Evolutionary conservation across 73 alveolate genomes (phyloP).

Genomic region (Paramecium caudatum): DNA sequence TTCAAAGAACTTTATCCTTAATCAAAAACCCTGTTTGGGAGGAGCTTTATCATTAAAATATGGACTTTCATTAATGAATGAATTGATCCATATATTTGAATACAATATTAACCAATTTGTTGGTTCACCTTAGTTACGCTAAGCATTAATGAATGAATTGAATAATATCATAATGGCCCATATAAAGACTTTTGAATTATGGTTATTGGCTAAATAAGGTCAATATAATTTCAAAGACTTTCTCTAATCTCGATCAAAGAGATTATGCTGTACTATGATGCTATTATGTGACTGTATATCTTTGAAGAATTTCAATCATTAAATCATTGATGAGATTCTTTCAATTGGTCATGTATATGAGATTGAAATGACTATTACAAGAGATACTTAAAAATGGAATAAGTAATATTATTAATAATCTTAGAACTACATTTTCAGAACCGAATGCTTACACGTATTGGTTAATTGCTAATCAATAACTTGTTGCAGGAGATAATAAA

Average conservation of each 20-base stretch:
- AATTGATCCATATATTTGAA: conserved; percentile 73
- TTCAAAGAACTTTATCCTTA: not conserved
- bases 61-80: conserved; percentile 78
- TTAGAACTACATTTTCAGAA: conserved; percentile 49
- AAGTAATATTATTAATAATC: not conserved
- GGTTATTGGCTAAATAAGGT: conserved; percentile 60
- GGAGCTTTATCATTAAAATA: conserved; percentile 66
- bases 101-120: conserved; percentile 75
- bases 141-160: conserved; percentile 71
- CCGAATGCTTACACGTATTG: conserved; percentile 67
- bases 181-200: conserved; percentile 68
- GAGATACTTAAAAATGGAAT: conserved; percentile 76
- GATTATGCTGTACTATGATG: conserved; percentile 78
- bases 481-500: not conserved
- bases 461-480: conserved; percentile 31
- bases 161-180: conserved; percentile 72
- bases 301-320: conserved; percentile 44
- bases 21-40: conserved; percentile 20
- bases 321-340: conserved; percentile 50
- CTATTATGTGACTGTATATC: conserved; percentile 76
- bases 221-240: conserved; percentile 69
- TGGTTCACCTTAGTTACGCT: conserved; percentile 52
- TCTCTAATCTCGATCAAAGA: conserved; percentile 62
- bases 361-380: conserved; percentile 63
- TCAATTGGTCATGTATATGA: conserved; percentile 76